phyloP scores from a whole-genome alignment of 805 yeast species.

The Cyberlindnera xylosilytica region DNA sequence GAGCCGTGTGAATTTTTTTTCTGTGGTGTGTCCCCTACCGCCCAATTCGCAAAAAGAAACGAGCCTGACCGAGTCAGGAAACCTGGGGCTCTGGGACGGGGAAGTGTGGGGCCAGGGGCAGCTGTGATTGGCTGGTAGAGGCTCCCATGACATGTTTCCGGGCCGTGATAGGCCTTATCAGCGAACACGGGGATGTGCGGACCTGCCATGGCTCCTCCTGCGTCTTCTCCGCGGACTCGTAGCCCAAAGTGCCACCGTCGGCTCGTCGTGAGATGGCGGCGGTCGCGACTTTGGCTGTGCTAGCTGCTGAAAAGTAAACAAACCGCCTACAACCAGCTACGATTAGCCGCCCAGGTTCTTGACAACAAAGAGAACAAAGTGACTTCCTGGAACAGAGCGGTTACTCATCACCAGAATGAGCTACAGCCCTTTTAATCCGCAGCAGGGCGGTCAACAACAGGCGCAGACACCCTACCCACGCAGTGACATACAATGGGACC shows the following conservation, averaged over 20 bases:
- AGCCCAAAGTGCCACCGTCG: not conserved
- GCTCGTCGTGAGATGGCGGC: not conserved
- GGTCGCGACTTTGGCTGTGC: constrained; percentile 1
- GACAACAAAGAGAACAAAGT: too few species aligned
- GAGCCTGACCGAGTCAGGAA: constrained; percentile 2
- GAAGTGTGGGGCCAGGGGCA: too few species aligned
- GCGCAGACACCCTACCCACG: constrained; percentile 16
- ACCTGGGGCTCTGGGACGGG: too few species aligned
- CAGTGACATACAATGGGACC: constrained; percentile 18
- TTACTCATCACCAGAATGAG: constrained; percentile 11
- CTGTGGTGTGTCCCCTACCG: constrained; percentile 4
- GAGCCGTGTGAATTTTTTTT: constrained; percentile 5
- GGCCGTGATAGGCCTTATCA: not conserved
- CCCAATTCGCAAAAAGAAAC: constrained; percentile 4
- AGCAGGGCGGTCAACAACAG: not conserved
- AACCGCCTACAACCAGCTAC: too few species aligned
- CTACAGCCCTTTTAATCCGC: constrained; percentile 1
- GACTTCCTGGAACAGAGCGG: too few species aligned
- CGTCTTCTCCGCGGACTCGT: too few species aligned
- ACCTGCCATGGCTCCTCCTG: not conserved
- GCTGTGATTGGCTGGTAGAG: not conserved
- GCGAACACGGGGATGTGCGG: not conserved
- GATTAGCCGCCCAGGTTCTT: too few species aligned
- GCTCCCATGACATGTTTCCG: too few species aligned
- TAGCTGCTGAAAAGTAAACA: constrained; percentile 3